Conservation (phyloP, 805 yeast species). For the Wickerhamiella cacticola region DNA sequence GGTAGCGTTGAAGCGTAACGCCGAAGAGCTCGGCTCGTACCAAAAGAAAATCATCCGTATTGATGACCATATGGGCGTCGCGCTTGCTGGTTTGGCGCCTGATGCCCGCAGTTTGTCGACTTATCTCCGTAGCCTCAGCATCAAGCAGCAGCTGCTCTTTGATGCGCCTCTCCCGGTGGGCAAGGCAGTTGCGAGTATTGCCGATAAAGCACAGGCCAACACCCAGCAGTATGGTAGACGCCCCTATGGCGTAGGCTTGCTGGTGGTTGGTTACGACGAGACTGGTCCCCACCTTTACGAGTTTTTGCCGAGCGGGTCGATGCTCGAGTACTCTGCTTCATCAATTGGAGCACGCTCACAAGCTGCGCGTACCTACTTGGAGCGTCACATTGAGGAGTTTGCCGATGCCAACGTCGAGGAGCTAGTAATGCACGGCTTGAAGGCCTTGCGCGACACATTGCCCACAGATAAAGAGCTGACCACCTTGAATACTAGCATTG, state of each 20-base stretch:
- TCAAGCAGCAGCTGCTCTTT: slow-evolving; percentile 72
- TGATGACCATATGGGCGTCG: slow-evolving; percentile 89
- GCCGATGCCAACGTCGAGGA: slow-evolving; percentile 52
- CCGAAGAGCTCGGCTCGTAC: slow-evolving; percentile 94
- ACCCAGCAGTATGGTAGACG: slow-evolving; percentile 94
- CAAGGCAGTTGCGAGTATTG: slow-evolving; percentile 72
- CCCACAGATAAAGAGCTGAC: slow-evolving; percentile 90
- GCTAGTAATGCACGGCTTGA: slow-evolving; percentile 72
- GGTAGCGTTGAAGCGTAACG: slow-evolving; percentile 89
- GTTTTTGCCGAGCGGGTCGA: slow-evolving; percentile 92
- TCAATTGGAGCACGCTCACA: slow-evolving; percentile 98
- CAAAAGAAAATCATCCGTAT: slow-evolving; percentile 87
- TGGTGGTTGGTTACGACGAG: slow-evolving; percentile 84
- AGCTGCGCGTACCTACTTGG: slow-evolving; percentile 93
- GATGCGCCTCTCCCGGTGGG: slow-evolving; percentile 75
- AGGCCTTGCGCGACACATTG: slow-evolving; percentile 85
- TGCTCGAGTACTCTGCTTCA: slow-evolving; percentile 79
- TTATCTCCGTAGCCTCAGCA: slow-evolving; percentile 80
- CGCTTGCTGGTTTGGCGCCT: slow-evolving; percentile 95
- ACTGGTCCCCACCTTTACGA: slow-evolving; percentile 90
- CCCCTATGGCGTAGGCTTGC: slow-evolving; percentile 95
- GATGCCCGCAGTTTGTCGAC: slow-evolving; percentile 92
- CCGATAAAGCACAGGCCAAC: slow-evolving; percentile 94
- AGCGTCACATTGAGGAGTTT: slow-evolving; percentile 65
- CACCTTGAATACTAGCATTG: slow-evolving; percentile 73